phyloP scores from a whole-genome alignment of 495 filamentous ascomycete genomes.

The Poronia punctata region DNA sequence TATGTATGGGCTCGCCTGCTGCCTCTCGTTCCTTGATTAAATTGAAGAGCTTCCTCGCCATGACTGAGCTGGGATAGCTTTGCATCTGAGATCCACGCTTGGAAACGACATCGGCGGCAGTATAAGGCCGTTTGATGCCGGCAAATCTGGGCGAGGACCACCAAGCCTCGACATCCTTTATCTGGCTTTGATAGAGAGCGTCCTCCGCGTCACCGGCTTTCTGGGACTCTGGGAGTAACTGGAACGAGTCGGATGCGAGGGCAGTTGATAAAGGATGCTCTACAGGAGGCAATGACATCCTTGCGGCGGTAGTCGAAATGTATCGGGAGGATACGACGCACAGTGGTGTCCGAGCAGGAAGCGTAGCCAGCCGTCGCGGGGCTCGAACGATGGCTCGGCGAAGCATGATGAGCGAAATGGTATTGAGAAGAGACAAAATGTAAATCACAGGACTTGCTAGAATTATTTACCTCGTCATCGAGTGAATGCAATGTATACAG shows the following conservation, averaged over 20 bases:
- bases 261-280: constrained; percentile 43
- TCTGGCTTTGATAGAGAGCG: constrained; percentile 67
- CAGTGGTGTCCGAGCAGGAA: constrained; percentile 9
- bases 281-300: constrained; percentile 28
- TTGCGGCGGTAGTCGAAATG: constrained; percentile 20
- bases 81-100: constrained; percentile 85
- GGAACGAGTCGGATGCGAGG: constrained; percentile 65
- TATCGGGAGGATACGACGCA: constrained; percentile 8
- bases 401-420: constrained; percentile 21
- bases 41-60: constrained; percentile 92
- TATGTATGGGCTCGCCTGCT: constrained; percentile 81
- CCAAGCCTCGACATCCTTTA: constrained; percentile 79
- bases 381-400: constrained; percentile 25
- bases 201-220: constrained; percentile 79
- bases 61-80: constrained; percentile 79
- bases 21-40: constrained; percentile 68
- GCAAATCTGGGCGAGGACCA: constrained; percentile 76
- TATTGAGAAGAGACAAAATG: neutral
- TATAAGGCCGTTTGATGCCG: constrained; percentile 87
- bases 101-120: constrained; percentile 81
- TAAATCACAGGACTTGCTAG: too few species aligned
- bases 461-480: too few species aligned
- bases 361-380: constrained; percentile 24
- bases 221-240: constrained; percentile 63
- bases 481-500: too few species aligned